Evolutionary conservation across 352 stramenopile species (phyloP).

Genomic region (Pythium monospermum): DNA sequence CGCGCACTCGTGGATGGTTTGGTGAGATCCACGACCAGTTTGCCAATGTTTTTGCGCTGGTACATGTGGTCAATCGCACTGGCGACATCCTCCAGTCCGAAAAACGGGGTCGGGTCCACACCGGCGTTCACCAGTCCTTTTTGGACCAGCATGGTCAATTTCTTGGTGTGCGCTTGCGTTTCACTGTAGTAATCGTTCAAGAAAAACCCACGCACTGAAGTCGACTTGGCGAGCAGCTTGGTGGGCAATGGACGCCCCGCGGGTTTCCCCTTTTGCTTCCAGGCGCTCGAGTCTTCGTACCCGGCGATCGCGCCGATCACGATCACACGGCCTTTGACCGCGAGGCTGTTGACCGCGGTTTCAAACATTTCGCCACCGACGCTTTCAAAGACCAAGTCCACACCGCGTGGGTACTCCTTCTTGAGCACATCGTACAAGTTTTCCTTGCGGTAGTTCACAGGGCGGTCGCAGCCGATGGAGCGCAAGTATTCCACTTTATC

Average conservation of each 20-base stretch:
- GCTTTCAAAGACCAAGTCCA: constrained; percentile 45
- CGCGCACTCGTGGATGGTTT: constrained; percentile 15
- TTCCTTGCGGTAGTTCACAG: constrained; percentile 76
- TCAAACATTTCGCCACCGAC: constrained; percentile 44
- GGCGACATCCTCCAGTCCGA: constrained; percentile 40
- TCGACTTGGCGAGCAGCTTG: constrained; percentile 39
- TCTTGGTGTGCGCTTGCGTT: constrained; percentile 30
- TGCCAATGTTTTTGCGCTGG: constrained; percentile 71
- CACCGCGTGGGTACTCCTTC: constrained; percentile 40
- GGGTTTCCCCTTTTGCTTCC: constrained; percentile 36
- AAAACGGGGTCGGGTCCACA: constrained; percentile 36
- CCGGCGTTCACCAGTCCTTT: constrained; percentile 30
- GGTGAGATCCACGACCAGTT: constrained; percentile 54
- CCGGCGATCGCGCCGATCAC: constrained; percentile 39
- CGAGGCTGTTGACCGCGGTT: constrained; percentile 28
- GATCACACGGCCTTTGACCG: constrained; percentile 31
- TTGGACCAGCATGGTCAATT: constrained; percentile 42
- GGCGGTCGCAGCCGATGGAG: constrained; percentile 45
- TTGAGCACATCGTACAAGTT: constrained; percentile 37
- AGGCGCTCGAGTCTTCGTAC: constrained; percentile 42
- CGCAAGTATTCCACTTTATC: constrained; percentile 75
- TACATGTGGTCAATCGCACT: constrained; percentile 56
- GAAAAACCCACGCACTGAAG: constrained; percentile 41
- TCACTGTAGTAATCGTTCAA: constrained; percentile 32
- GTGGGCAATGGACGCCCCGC: constrained; percentile 24